phyloP scores from a whole-genome alignment of 2,329 filamentous ascomycete species.

The Fusarium zealandicum region DNA sequence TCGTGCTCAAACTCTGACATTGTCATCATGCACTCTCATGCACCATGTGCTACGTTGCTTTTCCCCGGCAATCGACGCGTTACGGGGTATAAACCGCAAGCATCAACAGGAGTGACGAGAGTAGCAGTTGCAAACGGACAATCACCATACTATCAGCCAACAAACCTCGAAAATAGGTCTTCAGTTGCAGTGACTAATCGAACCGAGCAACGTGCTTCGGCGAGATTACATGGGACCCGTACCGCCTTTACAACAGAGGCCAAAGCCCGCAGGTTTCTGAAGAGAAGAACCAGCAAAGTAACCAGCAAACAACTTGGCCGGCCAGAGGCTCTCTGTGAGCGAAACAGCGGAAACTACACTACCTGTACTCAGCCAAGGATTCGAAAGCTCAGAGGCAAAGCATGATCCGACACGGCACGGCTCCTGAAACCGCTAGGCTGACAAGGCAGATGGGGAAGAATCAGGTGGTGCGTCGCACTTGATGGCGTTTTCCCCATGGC shows the following conservation, averaged over 20 bases:
- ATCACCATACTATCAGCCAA: neutral
- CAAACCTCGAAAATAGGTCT: neutral
- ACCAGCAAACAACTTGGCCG: neutral
- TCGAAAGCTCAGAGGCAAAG: constrained; percentile 5
- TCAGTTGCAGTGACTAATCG: neutral
- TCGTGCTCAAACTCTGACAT: neutral
- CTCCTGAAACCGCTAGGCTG: constrained; percentile 5
- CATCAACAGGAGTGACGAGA: neutral
- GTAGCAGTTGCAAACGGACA: neutral
- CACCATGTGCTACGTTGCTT: neutral
- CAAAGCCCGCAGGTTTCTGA: neutral
- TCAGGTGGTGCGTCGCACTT: constrained; percentile 8
- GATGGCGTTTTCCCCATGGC: constrained; percentile 2
- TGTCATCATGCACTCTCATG: neutral
- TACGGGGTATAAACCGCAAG: neutral
- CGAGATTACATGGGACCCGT: neutral
- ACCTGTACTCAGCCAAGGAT: constrained; percentile 17
- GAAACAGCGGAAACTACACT: constrained; percentile 25
- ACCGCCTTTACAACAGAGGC: neutral
- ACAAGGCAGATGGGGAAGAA: constrained; percentile 7
- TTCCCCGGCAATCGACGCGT: neutral
- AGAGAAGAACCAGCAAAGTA: too few relatives aligned
- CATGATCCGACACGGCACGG: constrained; percentile 16
- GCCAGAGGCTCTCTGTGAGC: neutral
- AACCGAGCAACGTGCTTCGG: neutral